Percentiles rank a stretch among this genome's conserved stretches.
Conservation (phyloP, 2,329 filamentous ascomycete species). For the Escovopsis weberi region DNA sequence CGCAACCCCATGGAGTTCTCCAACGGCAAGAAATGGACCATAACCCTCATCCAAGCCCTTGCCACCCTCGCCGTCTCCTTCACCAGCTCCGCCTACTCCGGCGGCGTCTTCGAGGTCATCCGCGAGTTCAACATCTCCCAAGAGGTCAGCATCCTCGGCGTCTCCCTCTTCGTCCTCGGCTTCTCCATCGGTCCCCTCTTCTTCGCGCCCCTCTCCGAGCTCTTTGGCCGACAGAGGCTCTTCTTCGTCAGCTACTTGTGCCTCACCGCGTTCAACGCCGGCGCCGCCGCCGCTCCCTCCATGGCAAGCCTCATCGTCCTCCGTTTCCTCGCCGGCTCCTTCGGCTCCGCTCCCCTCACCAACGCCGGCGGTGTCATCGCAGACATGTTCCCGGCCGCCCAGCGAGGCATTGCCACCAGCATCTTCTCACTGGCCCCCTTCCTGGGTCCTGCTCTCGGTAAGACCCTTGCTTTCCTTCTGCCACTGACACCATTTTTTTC, state of each 20-base stretch:
- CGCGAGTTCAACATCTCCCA: conserved; percentile 34
- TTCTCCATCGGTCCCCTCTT: conserved; percentile 48
- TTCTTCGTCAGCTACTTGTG: conserved; percentile 43
- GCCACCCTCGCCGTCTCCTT: conserved; percentile 58
- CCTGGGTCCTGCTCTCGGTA: conserved; percentile 42
- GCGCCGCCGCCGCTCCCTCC: conserved; percentile 39
- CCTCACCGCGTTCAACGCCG: conserved; percentile 48
- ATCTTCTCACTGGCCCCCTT: conserved; percentile 50
- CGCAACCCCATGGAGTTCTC: conserved; percentile 52
- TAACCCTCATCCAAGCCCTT: conserved; percentile 47
- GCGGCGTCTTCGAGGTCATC: conserved; percentile 39
- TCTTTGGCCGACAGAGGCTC: conserved; percentile 45
- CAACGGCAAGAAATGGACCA: conserved; percentile 45
- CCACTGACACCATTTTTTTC: not conserved
- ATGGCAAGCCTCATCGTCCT: conserved; percentile 48
- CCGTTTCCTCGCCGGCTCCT: conserved; percentile 52
- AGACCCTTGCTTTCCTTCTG: not conserved
- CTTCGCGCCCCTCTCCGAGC: conserved; percentile 52
- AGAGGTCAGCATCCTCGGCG: conserved; percentile 43
- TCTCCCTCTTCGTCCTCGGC: conserved; percentile 50
- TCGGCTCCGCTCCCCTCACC: conserved; percentile 47
- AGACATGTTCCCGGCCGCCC: conserved; percentile 41
- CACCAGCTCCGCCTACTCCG: conserved; percentile 52
- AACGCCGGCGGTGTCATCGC: conserved; percentile 50
- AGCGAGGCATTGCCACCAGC: conserved; percentile 43